Evolutionary conservation across 192 early-diverging fungal species (phyloP), one percentile per base, ranked within the genome.

Genomic region (Backusella morwellensis): DNA sequence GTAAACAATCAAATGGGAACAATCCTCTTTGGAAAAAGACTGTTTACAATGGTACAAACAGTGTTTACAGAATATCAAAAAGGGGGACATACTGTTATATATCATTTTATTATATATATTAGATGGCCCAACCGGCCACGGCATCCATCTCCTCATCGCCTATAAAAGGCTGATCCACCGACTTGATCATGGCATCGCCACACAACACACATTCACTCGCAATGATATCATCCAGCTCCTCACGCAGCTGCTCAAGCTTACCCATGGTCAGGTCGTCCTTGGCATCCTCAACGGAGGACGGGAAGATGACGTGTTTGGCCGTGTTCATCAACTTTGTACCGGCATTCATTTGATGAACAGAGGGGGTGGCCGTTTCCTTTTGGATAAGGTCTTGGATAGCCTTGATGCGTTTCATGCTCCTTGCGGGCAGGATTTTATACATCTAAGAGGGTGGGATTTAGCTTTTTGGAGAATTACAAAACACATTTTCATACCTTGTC

Each of bases 171-270:
- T 90, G 86, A 50, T 93, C 93, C 35, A 98, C 91, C 11, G 92
- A 90, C 73, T 92, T 92, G 75, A 99, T 97, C 93, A 98, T 98
- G 23, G 92, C 80, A 75, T 99, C 98, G 14, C 97, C 96, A 66
- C 98, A 99, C n/a, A 98, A 80, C 23, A 94, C 84, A 84, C 98
- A 99, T 82, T 99, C 97, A 19, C 87, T 85, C 4, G 94, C 92
- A 1, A 97, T 84, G 42, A 96, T 83, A 5, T 92, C 83, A 66
- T 96, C 93, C 66, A 95, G 80, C 75, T 95, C 92, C 77, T 93
- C 90, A 38, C 84, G 79, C 42, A 88, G 74, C 67, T 86, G 79
- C 63, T 88, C 89, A 3, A 85, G 70, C 67, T 78, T 77, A 2
- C 85, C 82, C 7, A 88, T 78, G 14, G 85, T 74, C 11, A 86